phyloP scores from a whole-genome alignment of 345 rosid species.

The Eucalyptus sp. region DNA sequence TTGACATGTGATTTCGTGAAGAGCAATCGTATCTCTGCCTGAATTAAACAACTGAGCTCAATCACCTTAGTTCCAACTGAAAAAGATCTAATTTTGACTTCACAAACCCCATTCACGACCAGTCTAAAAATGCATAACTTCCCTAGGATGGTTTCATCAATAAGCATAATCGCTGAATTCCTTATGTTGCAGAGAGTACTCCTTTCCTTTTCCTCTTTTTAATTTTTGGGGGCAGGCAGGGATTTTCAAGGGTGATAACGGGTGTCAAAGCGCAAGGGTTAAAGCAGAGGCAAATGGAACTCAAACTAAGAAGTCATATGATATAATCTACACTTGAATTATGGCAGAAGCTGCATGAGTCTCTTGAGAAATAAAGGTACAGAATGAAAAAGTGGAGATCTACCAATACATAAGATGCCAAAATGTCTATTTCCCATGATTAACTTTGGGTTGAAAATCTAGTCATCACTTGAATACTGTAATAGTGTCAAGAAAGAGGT shows the following conservation, averaged over 20 bases:
- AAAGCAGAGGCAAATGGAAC: neutral
- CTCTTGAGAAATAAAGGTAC: accelerated
- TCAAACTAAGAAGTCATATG: neutral
- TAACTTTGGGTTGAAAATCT: neutral
- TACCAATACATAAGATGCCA: neutral
- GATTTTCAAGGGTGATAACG: neutral
- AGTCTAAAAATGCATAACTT: neutral
- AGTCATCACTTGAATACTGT: no score
- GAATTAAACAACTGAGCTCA: neutral
- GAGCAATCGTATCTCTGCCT: no score
- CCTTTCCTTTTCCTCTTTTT: no score
- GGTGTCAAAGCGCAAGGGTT: neutral
- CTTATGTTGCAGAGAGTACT: neutral
- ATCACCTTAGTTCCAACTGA: neutral
- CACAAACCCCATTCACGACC: neutral
- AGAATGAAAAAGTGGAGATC: neutral
- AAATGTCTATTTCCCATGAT: neutral
- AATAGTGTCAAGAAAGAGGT: no score
- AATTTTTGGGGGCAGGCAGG: no score
- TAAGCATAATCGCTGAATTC: accelerated
- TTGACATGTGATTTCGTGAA: no score
- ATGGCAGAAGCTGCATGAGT: neutral
- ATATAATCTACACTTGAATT: no score
- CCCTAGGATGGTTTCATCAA: neutral
- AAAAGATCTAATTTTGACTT: neutral